Evolutionary conservation across 108 stramenopile species (phyloP), one percentile per base, ranked within the genome.

Genomic region (Cyclotella distinguenda): DNA sequence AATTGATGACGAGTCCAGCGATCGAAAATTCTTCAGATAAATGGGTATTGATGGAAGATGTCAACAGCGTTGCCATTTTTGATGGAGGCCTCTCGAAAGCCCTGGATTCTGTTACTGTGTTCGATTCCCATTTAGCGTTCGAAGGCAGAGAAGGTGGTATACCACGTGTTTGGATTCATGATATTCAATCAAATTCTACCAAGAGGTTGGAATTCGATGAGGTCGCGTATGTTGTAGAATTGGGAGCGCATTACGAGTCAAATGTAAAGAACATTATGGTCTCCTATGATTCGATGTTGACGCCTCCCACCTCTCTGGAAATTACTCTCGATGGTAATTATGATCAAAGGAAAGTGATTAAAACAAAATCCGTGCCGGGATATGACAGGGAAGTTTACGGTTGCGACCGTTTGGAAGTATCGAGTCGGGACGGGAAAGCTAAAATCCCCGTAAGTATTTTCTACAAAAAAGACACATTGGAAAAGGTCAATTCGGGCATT

Each of bases 381-480:
- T 97, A 96, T 57, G 80, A 96, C 49, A 83, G 81, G 58, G 49
- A 70, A 13, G 9, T 66, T 11, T 97, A 91, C 64, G 82, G 50
- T 7, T 93, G 86, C 64, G 77, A 87, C 49, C 78, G 94, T n/a
- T 25, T 74, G n/a, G 63, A 69, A 39, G 93, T 91, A 12, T 54
- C 35, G 2, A 72, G 86, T 10, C 73, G 87, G 64, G 95, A 97
- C 59, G 91, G 95, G 15, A 50, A 44, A 22, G 87, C 85, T 2
- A 60, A 80, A 18, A 92, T 92, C 39, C 92, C 92, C n/a, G 77
- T 95, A 26, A 84, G 79, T 23, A 51, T 91, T 44, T 89, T 97
- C 2, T 94, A 88, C 61, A 79, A 81, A 34, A 85, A 84, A 61
- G 91, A 91, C 47, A 64, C 79, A 9, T 86, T 91, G 85, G 83